Percentiles rank a stretch among this genome's conserved stretches.
Conservation (phyloP, 345 rosid species). For the Sisymbrium altissimum region DNA sequence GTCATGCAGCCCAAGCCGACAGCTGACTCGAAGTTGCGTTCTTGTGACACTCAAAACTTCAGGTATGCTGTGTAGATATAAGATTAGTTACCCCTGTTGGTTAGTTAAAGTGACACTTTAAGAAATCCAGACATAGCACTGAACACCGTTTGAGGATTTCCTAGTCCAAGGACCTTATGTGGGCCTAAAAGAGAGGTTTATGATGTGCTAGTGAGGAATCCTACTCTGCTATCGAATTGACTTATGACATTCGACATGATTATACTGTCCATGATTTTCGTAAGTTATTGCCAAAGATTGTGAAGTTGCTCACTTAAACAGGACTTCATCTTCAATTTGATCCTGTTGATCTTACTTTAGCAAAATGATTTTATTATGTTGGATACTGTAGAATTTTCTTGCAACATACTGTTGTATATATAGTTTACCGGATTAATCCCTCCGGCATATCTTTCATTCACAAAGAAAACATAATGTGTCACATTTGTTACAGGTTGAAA, state of each 20-base stretch:
- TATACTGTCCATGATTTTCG: background rate
- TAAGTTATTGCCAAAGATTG: background rate
- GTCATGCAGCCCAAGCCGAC: constrained; percentile 52
- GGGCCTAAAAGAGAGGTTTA: background rate
- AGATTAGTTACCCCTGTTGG: background rate
- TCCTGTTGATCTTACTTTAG: background rate
- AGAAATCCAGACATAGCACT: background rate
- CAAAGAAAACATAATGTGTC: background rate
- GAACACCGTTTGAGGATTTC: background rate
- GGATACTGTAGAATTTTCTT: background rate
- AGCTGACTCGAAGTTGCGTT: constrained; percentile 62
- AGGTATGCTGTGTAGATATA: constrained; percentile 46
- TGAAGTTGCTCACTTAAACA: background rate
- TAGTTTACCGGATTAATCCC: background rate
- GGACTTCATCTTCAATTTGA: background rate
- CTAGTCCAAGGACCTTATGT: background rate
- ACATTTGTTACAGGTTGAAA: constrained; percentile 56
- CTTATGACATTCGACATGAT: constrained; percentile 4
- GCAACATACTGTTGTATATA: constrained; percentile 6
- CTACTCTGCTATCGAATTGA: background rate
- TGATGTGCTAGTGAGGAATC: background rate
- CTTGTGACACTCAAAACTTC: constrained; percentile 66
- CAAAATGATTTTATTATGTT: background rate
- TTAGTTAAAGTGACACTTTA: background rate
- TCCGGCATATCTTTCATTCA: background rate